Conservation (phyloP, 768 basidiomycete species). For the Kwoniella dejecticola region DNA sequence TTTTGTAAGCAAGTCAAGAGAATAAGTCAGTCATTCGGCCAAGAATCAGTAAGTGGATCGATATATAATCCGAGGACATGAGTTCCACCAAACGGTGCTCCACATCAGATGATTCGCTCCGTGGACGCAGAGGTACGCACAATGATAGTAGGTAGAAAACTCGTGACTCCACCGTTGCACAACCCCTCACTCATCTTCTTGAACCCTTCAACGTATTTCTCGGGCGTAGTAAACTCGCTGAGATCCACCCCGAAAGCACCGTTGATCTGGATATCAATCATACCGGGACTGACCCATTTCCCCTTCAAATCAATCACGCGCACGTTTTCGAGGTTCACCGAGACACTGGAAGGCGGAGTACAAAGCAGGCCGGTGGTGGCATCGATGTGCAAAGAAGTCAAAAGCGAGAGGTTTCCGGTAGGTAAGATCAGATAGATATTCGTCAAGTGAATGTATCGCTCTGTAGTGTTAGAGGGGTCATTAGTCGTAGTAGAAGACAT, state of each 20-base stretch:
- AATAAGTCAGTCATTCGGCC: not conserved
- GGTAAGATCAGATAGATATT: slow-evolving; percentile 6
- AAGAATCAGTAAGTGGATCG: too few relatives aligned
- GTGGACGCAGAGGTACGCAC: slow-evolving; percentile 10
- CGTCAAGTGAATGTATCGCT: slow-evolving; percentile 6
- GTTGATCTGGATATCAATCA: slow-evolving; percentile 86
- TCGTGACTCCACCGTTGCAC: slow-evolving; percentile 83
- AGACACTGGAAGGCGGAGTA: slow-evolving; percentile 18
- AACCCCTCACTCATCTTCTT: slow-evolving; percentile 72
- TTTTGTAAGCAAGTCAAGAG: too few relatives aligned
- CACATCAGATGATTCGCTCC: too few relatives aligned
- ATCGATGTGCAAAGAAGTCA: slow-evolving; percentile 26
- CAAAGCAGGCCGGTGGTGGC: slow-evolving; percentile 69
- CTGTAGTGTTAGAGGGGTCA: not conserved
- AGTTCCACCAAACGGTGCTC: too few relatives aligned
- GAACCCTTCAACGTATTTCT: slow-evolving; percentile 66
- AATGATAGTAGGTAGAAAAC: slow-evolving; percentile 60
- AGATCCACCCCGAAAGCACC: slow-evolving; percentile 63
- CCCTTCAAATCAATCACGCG: slow-evolving; percentile 67
- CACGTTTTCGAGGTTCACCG: not conserved
- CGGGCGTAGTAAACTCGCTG: slow-evolving; percentile 35
- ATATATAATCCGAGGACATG: too few relatives aligned
- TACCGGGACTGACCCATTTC: slow-evolving; percentile 81
- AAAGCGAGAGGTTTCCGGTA: not conserved
- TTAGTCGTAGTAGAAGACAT: too few relatives aligned